Conservation (phyloP, 2,329 filamentous ascomycete species). For the Clarireedia monteithiana region DNA sequence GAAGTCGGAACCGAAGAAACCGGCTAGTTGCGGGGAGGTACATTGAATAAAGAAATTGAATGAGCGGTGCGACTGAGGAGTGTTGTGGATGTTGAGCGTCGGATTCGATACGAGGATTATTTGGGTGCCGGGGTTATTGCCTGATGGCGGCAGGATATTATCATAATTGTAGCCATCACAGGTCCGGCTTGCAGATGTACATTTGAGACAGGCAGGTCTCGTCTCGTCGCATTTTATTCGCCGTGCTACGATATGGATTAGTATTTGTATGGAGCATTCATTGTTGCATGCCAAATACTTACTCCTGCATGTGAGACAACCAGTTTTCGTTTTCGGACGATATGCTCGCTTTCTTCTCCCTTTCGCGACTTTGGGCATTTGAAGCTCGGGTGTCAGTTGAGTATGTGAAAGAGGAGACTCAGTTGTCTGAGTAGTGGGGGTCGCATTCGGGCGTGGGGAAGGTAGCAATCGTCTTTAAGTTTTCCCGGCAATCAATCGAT, state of each 20-base stretch:
- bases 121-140: background rate
- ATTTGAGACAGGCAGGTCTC: slow-evolving; percentile 17
- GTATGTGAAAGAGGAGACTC: too few species aligned
- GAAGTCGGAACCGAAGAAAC: slow-evolving; percentile 56
- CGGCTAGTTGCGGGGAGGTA: slow-evolving; percentile 52
- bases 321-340: too few species aligned
- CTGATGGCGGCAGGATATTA: background rate
- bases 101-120: slow-evolving; percentile 1
- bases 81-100: slow-evolving; percentile 7
- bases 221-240: slow-evolving; percentile 23
- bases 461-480: too few species aligned
- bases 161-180: slow-evolving; percentile 22
- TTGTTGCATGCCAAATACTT: too few species aligned
- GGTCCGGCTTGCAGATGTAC: slow-evolving; percentile 15
- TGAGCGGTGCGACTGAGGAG: slow-evolving; percentile 30
- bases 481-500: too few species aligned
- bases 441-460: too few species aligned
- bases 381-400: too few species aligned
- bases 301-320: too few species aligned
- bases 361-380: too few species aligned
- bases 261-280: too few species aligned
- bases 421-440: too few species aligned
- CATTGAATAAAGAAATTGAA: slow-evolving; percentile 51
- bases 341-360: too few species aligned
- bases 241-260: background rate